Evolutionary conservation across 306 rosid genomes (phyloP).

Genomic region (Cercis canadensis): DNA sequence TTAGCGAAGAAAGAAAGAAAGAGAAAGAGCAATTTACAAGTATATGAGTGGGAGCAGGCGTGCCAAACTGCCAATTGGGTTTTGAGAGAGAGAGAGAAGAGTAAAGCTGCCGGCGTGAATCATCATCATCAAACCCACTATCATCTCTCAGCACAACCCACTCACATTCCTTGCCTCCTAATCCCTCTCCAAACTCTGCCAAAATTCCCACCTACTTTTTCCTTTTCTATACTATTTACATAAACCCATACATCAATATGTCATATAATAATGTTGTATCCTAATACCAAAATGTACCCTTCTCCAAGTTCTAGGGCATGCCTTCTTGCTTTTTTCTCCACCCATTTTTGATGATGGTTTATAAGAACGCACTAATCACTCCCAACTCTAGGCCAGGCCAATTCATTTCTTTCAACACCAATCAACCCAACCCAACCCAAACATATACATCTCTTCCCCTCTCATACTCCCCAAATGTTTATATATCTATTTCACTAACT

Average conservation of each 20-base stretch:
- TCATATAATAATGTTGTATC: constrained; percentile 29
- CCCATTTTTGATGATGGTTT: constrained; percentile 39
- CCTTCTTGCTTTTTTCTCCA: constrained; percentile 50
- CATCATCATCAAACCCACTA: constrained; percentile 79
- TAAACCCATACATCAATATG: constrained; percentile 39
- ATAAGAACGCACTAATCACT: constrained; percentile 35
- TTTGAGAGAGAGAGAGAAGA: constrained; percentile 48
- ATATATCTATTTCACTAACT: constrained; percentile 15
- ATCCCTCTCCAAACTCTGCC: constrained; percentile 75
- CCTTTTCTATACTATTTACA: constrained; percentile 49
- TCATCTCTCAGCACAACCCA: constrained; percentile 52
- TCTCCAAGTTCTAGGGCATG: constrained; percentile 78
- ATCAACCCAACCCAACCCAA: background rate
- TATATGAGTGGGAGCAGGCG: constrained; percentile 88
- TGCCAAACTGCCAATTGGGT: constrained; percentile 72
- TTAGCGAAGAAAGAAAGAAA: constrained; percentile 30
- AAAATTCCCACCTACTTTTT: constrained; percentile 51
- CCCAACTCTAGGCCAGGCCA: background rate
- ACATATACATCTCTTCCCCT: constrained; percentile 5
- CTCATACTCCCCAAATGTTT: constrained; percentile 15
- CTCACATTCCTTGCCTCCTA: constrained; percentile 72
- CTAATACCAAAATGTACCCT: constrained; percentile 58
- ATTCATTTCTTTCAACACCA: constrained; percentile 21
- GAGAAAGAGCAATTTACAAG: constrained; percentile 15
- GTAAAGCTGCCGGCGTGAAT: constrained; percentile 98